Conservation (phyloP, 2,329 filamentous ascomycete genomes). For the Cryphonectria nitschkei region DNA sequence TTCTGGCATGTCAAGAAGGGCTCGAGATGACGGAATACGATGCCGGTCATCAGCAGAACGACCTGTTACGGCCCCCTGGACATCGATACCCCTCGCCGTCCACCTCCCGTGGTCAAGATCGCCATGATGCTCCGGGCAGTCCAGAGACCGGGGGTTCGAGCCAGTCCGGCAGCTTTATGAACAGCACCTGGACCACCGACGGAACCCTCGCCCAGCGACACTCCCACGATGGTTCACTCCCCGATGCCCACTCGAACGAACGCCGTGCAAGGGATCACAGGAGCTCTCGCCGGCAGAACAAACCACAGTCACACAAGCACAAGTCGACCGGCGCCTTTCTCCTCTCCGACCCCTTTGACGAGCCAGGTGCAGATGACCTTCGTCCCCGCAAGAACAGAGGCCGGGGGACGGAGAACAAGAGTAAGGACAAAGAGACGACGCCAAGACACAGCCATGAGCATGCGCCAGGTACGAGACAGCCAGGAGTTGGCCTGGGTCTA, state of each 20-base stretch:
- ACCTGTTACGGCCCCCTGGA: constrained; percentile 18
- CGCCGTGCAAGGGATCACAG: constrained; percentile 23
- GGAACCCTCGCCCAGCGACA: constrained; percentile 30
- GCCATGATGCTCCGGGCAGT: constrained; percentile 37
- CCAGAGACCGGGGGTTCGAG: constrained; percentile 51
- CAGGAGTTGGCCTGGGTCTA: constrained; percentile 15
- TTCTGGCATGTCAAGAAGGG: constrained; percentile 26
- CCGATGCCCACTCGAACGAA: not conserved
- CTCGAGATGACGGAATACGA: constrained; percentile 30
- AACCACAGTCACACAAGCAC: constrained; percentile 46
- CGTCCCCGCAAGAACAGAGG: constrained; percentile 33
- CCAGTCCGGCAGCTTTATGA: constrained; percentile 37
- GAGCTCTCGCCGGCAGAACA: constrained; percentile 28
- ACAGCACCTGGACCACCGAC: constrained; percentile 26
- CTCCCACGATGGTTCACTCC: constrained; percentile 20
- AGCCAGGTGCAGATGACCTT: constrained; percentile 37
- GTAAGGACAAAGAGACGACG: constrained; percentile 26
- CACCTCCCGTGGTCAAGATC: constrained; percentile 6
- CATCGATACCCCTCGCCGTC: constrained; percentile 15
- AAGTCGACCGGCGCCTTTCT: constrained; percentile 56
- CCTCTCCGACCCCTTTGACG: constrained; percentile 47
- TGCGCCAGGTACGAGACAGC: constrained; percentile 6
- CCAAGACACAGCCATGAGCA: constrained; percentile 20
- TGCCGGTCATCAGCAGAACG: constrained; percentile 25
- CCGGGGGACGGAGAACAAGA: constrained; percentile 23